Percentiles rank a stretch among this genome's conserved stretches.
These are phyloP conservation scores for Xylaria sp. DNA, from an alignment of 2,329 filamentous ascomycete genomes.

Conservation along the genomic window DNA sequence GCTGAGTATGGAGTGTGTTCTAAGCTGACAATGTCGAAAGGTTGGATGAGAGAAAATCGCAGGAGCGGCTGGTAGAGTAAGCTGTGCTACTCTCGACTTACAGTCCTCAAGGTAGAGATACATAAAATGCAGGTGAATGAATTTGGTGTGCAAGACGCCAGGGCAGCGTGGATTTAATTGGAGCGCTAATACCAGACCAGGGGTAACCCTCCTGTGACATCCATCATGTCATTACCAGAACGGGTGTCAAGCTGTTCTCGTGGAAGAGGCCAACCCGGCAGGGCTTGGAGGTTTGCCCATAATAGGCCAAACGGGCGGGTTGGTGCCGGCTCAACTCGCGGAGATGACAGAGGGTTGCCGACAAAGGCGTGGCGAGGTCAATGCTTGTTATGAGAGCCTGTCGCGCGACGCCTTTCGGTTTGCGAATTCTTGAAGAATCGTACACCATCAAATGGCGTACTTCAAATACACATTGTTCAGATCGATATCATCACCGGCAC, in stretches of 20 bases:
- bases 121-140: slow-evolving; percentile 19
- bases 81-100: slow-evolving; percentile 3
- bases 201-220: slow-evolving; percentile 28
- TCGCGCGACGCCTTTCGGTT: slow-evolving; percentile 10
- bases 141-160: slow-evolving; percentile 16
- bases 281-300: slow-evolving; percentile 33
- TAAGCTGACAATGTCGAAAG: slow-evolving; percentile 7
- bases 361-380: slow-evolving; percentile 18
- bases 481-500: background rate
- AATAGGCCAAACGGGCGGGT: slow-evolving; percentile 34
- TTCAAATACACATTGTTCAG: background rate
- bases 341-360: slow-evolving; percentile 29
- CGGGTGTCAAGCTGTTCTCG: slow-evolving; percentile 21
- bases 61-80: slow-evolving; percentile 10
- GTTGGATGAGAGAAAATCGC: slow-evolving; percentile 1
- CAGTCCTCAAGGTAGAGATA: slow-evolving; percentile 21
- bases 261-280: slow-evolving; percentile 18
- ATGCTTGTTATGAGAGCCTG: slow-evolving; percentile 16
- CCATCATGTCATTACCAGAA: slow-evolving; percentile 17
- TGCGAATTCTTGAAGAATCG: background rate
- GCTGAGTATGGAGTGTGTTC: background rate
- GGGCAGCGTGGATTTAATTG: slow-evolving; percentile 23
- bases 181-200: slow-evolving; percentile 32
- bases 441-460: background rate
- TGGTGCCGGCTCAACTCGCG: slow-evolving; percentile 27